phyloP scores from a whole-genome alignment of 192 early-diverging fungal genomes.

The Backusella liffmaniae region DNA sequence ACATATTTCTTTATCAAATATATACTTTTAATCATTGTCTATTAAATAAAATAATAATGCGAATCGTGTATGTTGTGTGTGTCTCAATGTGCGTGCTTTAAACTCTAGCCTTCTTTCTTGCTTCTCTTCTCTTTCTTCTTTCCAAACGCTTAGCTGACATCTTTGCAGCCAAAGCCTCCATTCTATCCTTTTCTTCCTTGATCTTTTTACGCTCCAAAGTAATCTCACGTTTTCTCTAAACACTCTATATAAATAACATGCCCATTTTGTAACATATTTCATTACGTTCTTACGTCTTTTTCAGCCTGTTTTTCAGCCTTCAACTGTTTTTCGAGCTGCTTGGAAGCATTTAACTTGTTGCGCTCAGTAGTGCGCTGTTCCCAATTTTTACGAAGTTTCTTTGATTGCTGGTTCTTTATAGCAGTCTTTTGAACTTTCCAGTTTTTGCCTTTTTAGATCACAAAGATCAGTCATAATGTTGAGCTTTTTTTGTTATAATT shows the following conservation, averaged over 20 bases:
- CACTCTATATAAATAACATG: not conserved
- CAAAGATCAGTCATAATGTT: not conserved
- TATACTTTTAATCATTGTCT: not conserved
- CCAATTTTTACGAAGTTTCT: constrained; percentile 41
- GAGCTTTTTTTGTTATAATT: not conserved
- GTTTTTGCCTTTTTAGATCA: constrained; percentile 27
- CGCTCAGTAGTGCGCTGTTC: constrained; percentile 50
- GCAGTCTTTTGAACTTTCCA: constrained; percentile 41
- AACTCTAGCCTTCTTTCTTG: constrained; percentile 28
- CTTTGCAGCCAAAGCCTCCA: constrained; percentile 44
- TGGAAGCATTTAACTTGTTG: constrained; percentile 42
- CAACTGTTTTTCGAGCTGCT: constrained; percentile 50
- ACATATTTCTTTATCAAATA: not conserved
- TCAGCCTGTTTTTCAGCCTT: constrained; percentile 48
- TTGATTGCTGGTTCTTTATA: constrained; percentile 34
- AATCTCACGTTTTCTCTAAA: constrained; percentile 28
- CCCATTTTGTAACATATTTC: not conserved
- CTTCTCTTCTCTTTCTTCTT: constrained; percentile 28
- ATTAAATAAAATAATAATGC: not conserved
- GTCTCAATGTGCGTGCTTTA: not conserved
- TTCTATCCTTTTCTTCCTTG: constrained; percentile 48
- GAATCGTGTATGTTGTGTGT: not conserved
- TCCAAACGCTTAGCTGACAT: constrained; percentile 28
- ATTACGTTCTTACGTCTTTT: constrained; percentile 46
- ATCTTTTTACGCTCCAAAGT: constrained; percentile 45